Evolutionary conservation across 306 rosid species (phyloP), one percentile per base, ranked within the genome.

Genomic region (Alnus glutinosa): DNA sequence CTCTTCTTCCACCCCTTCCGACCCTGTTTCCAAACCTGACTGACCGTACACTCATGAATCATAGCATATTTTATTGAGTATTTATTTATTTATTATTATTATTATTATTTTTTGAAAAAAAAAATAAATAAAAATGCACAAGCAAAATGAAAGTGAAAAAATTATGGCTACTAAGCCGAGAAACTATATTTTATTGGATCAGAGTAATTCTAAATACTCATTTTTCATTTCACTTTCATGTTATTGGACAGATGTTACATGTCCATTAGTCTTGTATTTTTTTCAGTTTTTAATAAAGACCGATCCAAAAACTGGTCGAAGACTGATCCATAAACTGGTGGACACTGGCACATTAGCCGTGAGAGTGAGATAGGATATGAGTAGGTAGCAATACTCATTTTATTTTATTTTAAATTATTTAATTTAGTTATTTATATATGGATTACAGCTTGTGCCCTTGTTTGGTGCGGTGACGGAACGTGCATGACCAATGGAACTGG

Each of bases 381-480:
- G 28, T 23, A 23, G 28, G 28, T 23, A 23, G 28, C 28, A 23
- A 0, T 23, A 23, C 0, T 23, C 28, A 23, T 23, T 23, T 23
- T 37, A 49, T 46, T 44, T 39, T 44, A 7, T 44, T 46, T 1
- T 23, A 0, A 6, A 3, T 46, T 69, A 2, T 1, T 48, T 49
- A 11, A 9, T 49, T 49, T 10, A 42, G 5, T 42, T 42, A 49
- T 10, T 49, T 49, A 10, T 49, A 12, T 9, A 49, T 12, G 13
- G 23, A 5, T 52, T 80, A 28, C 85, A 83, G 87, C 55, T 73
- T 87, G 90, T 82, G 36, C 49, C 8, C 11, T 75, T 7, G 76
- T 58, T 55, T 84, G 88, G 87, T 81, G 90, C 19, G 84, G 84
- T 1, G 85, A 84, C 14, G 86, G 86, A 79, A 81, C 66, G 11